A percentile compares a stretch with the other conserved stretches of the same genome.
Evolutionary conservation across 2,329 filamentous ascomycete genomes (phyloP).

Genomic region (Cladophialophora bantiana): DNA sequence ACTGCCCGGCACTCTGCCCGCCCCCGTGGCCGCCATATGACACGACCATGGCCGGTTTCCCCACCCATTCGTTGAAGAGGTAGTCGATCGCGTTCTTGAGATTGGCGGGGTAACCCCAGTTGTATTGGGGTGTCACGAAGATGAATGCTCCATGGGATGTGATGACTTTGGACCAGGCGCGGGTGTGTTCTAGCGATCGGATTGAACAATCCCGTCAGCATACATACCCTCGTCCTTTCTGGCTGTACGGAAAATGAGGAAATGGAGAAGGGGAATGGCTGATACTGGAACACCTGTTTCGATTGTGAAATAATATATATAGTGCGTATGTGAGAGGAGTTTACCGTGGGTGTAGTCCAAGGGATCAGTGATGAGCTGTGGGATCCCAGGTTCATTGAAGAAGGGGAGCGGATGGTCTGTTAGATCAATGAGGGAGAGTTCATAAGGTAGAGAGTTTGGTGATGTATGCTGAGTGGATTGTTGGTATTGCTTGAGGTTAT

Average conservation of each 20-base stretch:
- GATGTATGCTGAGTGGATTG: neutral
- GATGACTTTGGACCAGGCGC: slow-evolving; percentile 49
- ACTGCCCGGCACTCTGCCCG: slow-evolving; percentile 47
- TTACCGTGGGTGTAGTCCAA: slow-evolving; percentile 45
- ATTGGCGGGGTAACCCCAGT: slow-evolving; percentile 61
- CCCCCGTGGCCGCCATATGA: slow-evolving; percentile 61
- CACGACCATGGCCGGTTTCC: slow-evolving; percentile 62
- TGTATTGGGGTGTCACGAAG: slow-evolving; percentile 59
- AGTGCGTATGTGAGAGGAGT: neutral
- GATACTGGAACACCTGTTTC: neutral
- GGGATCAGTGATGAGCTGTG: slow-evolving; percentile 44
- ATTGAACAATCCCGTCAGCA: neutral
- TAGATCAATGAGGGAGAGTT: slow-evolving; percentile 46
- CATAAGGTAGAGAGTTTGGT: slow-evolving; percentile 20
- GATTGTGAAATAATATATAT: neutral
- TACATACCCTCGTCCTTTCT: neutral
- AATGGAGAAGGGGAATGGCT: too few relatives aligned
- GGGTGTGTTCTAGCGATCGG: slow-evolving; percentile 41
- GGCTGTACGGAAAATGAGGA: too few relatives aligned
- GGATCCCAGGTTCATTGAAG: slow-evolving; percentile 51
- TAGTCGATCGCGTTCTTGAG: slow-evolving; percentile 71
- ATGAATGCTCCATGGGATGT: slow-evolving; percentile 48
- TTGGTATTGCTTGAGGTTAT: slow-evolving; percentile 35
- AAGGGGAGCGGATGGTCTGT: slow-evolving; percentile 46
- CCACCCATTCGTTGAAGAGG: slow-evolving; percentile 64